These are phyloP conservation scores for Dorcoceras hygrometricum DNA, from an alignment of 257 asterid species.

Conservation along the genomic window DNA sequence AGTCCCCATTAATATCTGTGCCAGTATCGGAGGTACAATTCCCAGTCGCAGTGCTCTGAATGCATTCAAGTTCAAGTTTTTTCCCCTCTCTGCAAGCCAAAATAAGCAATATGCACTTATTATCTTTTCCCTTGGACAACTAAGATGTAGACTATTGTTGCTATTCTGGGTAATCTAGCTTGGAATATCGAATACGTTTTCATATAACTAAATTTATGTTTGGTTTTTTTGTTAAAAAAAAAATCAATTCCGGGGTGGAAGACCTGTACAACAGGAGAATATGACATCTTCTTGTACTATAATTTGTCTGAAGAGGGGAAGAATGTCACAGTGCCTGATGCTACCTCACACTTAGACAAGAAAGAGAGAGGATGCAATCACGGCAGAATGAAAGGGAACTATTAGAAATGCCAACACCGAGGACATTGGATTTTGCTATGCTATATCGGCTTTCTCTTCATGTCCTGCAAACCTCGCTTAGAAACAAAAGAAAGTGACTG, in stretches of 20 bases:
- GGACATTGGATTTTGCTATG: no score
- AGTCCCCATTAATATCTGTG: not conserved
- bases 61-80: not conserved
- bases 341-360: constrained; percentile 14
- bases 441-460: no score
- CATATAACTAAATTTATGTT: no score
- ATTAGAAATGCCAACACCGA: constrained; percentile 22
- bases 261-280: not conserved
- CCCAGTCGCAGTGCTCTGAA: not conserved
- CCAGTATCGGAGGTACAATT: not conserved
- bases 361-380: not conserved
- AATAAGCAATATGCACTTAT: not conserved
- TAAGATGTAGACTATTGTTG: not conserved
- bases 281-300: constrained; percentile 7
- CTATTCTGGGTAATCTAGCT: not conserved
- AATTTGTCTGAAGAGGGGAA: constrained; percentile 12
- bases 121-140: not conserved
- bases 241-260: not conserved
- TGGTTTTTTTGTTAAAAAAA: no score
- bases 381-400: constrained; percentile 30
- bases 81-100: not conserved
- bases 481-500: no score
- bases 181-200: not conserved
- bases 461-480: no score
- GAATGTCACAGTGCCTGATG: constrained; percentile 13